Conservation (phyloP, 768 basidiomycete genomes). For the Glaciozyma antarctica region DNA sequence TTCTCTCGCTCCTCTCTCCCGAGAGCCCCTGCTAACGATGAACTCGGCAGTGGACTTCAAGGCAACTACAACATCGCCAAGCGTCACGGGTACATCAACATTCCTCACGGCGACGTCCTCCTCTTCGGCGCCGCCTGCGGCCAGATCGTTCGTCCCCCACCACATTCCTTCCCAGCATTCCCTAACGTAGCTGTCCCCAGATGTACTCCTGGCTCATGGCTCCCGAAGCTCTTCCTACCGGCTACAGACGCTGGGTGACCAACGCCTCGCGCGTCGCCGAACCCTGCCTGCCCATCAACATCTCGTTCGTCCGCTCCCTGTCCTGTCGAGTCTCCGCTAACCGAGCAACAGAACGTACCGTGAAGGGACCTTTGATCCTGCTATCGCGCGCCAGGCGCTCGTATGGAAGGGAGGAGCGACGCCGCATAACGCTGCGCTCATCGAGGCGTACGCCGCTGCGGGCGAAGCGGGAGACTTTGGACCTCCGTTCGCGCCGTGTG, state of each 20-base stretch:
- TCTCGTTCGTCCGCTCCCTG: not conserved
- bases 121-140: conserved; percentile 73
- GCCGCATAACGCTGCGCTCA: conserved; percentile 29
- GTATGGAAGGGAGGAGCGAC: conserved; percentile 32
- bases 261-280: conserved; percentile 26
- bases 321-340: too few relatives aligned
- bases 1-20: conserved; percentile 9
- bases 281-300: conserved; percentile 25
- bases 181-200: not conserved
- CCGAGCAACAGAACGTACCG: too few relatives aligned
- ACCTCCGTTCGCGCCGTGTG: conserved; percentile 39
- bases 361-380: conserved; percentile 17
- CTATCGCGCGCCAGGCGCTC: conserved; percentile 3
- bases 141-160: conserved; percentile 59
- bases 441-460: conserved; percentile 33
- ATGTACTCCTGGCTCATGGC: conserved; percentile 34
- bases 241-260: conserved; percentile 32
- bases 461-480: conserved; percentile 36
- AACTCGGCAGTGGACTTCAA: conserved; percentile 63
- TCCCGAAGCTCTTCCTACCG: conserved; percentile 29
- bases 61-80: conserved; percentile 77
- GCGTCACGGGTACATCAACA: conserved; percentile 52
- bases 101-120: conserved; percentile 75
- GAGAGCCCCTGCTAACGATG: not conserved
- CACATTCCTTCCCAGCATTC: not conserved